Evolutionary conservation across 1,284 basidiomycete genomes (phyloP).

Genomic region (Fomitopsis palustris): DNA sequence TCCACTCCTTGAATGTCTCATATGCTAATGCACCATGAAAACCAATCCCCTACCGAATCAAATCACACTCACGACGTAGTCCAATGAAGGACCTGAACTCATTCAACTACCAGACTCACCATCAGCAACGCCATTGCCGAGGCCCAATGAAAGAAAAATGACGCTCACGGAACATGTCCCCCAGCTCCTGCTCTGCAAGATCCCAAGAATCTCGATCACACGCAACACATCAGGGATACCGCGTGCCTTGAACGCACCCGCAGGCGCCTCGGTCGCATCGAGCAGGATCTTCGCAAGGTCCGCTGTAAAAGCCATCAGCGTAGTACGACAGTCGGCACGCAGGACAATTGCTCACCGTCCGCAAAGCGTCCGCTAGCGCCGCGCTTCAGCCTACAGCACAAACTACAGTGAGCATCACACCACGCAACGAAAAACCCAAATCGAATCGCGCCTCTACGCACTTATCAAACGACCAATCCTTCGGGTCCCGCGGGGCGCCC

Average conservation of each 20-base stretch:
- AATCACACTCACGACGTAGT: conserved; percentile 34
- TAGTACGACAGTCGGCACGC: too few species aligned
- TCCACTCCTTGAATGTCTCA: conserved; percentile 74
- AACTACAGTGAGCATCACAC: not conserved
- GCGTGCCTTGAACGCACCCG: conserved; percentile 72
- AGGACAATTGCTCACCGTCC: conserved; percentile 43
- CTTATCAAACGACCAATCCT: conserved; percentile 30
- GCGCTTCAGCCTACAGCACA: conserved; percentile 43
- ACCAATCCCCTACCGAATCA: not conserved
- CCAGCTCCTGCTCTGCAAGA: conserved; percentile 70
- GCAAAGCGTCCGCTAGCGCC: conserved; percentile 52
- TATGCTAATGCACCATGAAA: conserved; percentile 30
- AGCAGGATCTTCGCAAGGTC: conserved; percentile 67
- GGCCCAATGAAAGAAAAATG: not conserved
- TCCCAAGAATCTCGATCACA: conserved; percentile 71
- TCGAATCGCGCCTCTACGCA: conserved; percentile 34
- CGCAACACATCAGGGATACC: conserved; percentile 67
- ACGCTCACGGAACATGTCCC: conserved; percentile 55
- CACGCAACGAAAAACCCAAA: not conserved
- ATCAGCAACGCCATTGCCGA: not conserved
- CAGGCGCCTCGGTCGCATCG: conserved; percentile 60
- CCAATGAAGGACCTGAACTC: conserved; percentile 62
- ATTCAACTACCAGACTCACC: conserved; percentile 40
- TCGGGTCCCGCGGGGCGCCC: conserved; percentile 12
- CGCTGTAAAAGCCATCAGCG: not conserved